Evolutionary conservation across 2,329 filamentous ascomycete genomes (phyloP).

Genomic region (Coniochaeta sp.): DNA sequence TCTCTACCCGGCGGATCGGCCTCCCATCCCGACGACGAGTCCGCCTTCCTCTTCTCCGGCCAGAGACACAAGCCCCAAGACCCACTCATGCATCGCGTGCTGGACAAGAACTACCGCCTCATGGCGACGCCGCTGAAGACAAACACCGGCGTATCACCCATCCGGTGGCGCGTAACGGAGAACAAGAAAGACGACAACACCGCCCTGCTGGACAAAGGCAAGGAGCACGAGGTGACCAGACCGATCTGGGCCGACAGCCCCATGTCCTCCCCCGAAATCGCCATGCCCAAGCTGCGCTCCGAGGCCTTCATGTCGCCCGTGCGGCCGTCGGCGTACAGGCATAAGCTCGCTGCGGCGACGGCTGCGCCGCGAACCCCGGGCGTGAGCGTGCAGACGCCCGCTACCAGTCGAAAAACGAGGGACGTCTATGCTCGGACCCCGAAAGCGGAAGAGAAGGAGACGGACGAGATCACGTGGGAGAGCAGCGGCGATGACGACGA

Average conservation of each 20-base stretch:
- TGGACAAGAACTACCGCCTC: constrained; percentile 92
- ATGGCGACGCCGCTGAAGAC: constrained; percentile 78
- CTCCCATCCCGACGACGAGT: constrained; percentile 16
- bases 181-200: constrained; percentile 8
- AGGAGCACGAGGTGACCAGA: constrained; percentile 11
- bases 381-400: neutral
- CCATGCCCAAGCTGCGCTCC: constrained; percentile 73
- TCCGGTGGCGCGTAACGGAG: constrained; percentile 30
- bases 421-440: constrained; percentile 36
- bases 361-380: constrained; percentile 54
- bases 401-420: constrained; percentile 38
- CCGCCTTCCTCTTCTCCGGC: constrained; percentile 12
- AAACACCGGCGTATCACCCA: constrained; percentile 34
- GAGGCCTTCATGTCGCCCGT: constrained; percentile 79
- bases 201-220: constrained; percentile 14
- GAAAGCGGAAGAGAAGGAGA: constrained; percentile 18
- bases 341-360: constrained; percentile 29
- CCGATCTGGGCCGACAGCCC: constrained; percentile 48
- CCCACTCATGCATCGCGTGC: constrained; percentile 79
- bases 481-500: constrained; percentile 66
- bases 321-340: constrained; percentile 28
- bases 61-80: constrained; percentile 45
- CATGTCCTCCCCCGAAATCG: constrained; percentile 68
- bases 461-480: constrained; percentile 63
- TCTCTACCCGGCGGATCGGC: constrained; percentile 39